phyloP scores from a whole-genome alignment of 1,139 yeast species.

The Hanseniaspora sp. region DNA sequence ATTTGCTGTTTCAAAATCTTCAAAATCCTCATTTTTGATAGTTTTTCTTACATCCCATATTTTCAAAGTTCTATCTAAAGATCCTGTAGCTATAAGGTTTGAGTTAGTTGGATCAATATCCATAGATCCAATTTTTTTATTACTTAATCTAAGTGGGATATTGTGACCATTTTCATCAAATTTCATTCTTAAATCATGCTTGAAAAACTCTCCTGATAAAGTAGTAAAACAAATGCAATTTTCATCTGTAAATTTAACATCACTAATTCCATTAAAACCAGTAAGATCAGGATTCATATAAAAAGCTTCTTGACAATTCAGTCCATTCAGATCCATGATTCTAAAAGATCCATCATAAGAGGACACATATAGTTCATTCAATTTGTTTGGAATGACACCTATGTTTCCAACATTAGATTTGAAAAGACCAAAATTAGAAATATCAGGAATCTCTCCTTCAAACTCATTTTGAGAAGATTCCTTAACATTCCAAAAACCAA shows the following conservation, averaged over 20 bases:
- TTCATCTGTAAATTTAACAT: constrained; percentile 47
- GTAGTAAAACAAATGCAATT: constrained; percentile 64
- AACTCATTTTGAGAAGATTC: constrained; percentile 28
- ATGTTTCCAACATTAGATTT: constrained; percentile 62
- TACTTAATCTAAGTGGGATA: constrained; percentile 48
- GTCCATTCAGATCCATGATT: constrained; percentile 51
- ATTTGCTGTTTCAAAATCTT: neutral
- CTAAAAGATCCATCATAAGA: constrained; percentile 86
- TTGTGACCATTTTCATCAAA: constrained; percentile 25
- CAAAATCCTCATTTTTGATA: constrained; percentile 25
- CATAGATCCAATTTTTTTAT: constrained; percentile 86
- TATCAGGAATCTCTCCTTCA: constrained; percentile 41
- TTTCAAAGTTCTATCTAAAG: constrained; percentile 71
- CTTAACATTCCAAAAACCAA: constrained; percentile 79
- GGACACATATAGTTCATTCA: constrained; percentile 50
- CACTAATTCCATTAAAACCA: constrained; percentile 43
- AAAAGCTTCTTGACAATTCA: constrained; percentile 48
- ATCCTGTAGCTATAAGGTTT: constrained; percentile 67
- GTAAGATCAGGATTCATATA: constrained; percentile 44
- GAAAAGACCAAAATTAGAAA: constrained; percentile 61
- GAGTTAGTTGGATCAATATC: constrained; percentile 55
- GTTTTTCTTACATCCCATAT: constrained; percentile 73
- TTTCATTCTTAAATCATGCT: constrained; percentile 49
- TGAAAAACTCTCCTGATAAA: constrained; percentile 63
- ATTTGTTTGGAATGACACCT: constrained; percentile 40